Evolutionary conservation across 2,329 filamentous ascomycete species (phyloP).

Genomic region (Monascus ruber): DNA sequence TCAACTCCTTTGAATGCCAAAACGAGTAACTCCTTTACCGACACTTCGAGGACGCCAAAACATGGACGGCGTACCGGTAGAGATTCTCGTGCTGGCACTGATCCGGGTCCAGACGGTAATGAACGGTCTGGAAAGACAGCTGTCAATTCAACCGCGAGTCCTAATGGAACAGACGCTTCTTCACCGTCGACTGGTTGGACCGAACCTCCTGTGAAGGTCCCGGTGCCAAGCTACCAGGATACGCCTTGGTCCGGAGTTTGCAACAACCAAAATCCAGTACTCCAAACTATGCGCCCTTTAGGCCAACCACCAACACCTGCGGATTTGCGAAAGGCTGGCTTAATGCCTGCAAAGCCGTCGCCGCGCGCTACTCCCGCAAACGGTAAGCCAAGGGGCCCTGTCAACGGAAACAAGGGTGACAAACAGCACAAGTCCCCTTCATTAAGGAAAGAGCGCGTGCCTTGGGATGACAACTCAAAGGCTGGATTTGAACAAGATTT

Average conservation of each 20-base stretch:
- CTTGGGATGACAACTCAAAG: constrained; percentile 3
- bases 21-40: constrained; percentile 13
- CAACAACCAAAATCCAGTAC: constrained; percentile 55
- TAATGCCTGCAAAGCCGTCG: constrained; percentile 33
- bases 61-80: constrained; percentile 19
- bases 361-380: constrained; percentile 27
- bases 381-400: too few species aligned
- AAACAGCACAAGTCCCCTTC: background rate
- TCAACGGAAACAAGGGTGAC: constrained; percentile 28
- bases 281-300: constrained; percentile 74
- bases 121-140: constrained; percentile 2
- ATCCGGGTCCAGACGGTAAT: constrained; percentile 9
- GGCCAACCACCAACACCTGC: constrained; percentile 57
- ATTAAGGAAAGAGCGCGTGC: background rate
- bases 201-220: constrained; percentile 45
- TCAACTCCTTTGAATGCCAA: constrained; percentile 17
- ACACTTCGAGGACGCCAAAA: constrained; percentile 19
- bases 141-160: background rate
- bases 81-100: constrained; percentile 14
- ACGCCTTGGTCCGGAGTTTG: constrained; percentile 48
- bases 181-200: constrained; percentile 31
- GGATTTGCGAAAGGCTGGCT: constrained; percentile 41
- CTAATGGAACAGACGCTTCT: constrained; percentile 2
- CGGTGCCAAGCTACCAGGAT: constrained; percentile 64
- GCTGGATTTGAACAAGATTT: constrained; percentile 7